phyloP scores from a whole-genome alignment of 495 filamentous ascomycete species.

The Niebla homalea region DNA sequence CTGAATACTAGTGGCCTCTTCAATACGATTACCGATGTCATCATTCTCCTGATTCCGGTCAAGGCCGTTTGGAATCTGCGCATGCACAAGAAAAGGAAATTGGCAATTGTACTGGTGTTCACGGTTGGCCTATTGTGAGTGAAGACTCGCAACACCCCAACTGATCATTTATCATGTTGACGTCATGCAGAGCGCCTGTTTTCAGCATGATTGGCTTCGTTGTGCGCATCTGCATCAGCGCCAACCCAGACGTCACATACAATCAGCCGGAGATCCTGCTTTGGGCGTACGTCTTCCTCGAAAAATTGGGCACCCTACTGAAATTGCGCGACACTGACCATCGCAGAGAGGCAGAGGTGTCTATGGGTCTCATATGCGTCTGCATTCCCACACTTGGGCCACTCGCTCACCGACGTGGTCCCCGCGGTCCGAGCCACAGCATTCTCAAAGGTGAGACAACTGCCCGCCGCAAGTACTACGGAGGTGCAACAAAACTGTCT shows the following conservation, averaged over 20 bases:
- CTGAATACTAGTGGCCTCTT: conserved; percentile 24
- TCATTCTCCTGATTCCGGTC: conserved; percentile 27
- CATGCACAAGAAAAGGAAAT: conserved; percentile 16
- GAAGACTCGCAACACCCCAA: not conserved
- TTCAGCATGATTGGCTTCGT: conserved; percentile 19
- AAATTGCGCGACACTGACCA: not conserved
- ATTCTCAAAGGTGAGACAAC: not conserved
- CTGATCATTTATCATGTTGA: not conserved
- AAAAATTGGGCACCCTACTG: not conserved
- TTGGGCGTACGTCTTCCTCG: conserved; percentile 1
- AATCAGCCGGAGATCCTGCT: conserved; percentile 16
- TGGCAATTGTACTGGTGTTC: conserved; percentile 23
- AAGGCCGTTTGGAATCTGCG: conserved; percentile 24
- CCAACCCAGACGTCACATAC: conserved; percentile 17
- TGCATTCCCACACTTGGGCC: conserved; percentile 12
- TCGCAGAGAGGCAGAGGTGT: conserved; percentile 11
- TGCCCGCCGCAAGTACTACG: not conserved
- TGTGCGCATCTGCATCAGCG: conserved; percentile 15
- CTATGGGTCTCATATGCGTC: conserved; percentile 12
- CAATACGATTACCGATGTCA: conserved; percentile 26
- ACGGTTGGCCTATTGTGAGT: conserved; percentile 27
- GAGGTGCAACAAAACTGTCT: not conserved
- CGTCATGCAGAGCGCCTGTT: conserved; percentile 15
- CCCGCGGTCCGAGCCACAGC: not conserved
- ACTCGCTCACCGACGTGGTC: not conserved